Base-by-base conservation (phyloP, 2,329 filamentous ascomycete species). In the Furcasterigmium furcatum region DNA sequence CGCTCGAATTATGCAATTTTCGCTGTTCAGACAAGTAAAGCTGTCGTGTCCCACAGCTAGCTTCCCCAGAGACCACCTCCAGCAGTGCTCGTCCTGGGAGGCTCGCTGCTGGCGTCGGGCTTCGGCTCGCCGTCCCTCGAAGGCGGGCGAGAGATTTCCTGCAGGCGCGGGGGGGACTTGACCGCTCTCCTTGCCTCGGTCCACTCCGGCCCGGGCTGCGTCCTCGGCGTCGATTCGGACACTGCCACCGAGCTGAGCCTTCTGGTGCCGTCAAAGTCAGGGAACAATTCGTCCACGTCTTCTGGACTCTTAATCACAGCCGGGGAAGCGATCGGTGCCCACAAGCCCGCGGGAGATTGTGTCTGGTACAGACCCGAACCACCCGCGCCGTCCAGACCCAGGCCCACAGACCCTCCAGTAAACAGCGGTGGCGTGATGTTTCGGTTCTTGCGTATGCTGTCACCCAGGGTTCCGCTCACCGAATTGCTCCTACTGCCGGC, bases 231-330 rank as follows among this genome's bases (percentile, higher is more conserved):
- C 6, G 18, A 21, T 16, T 10, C 20, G 5, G 20, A 13, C 36
- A 9, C 36, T 14, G 36, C 20, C 9, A 18, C 34, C 9, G 34
- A 18, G 4, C 36, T 21, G n/a, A 51, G 22, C 32, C 48, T 66
- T 56, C 50, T 64, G 50, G 63, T 66, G 45, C 68, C 64, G 39
- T 72, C 71, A 56, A 82, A 80, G 55, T 80, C 72, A 2, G 78
- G 68, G 5, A 79, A 64, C 55, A 79, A 68, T 41, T 68, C 60
- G 41, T 76, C 71, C 18, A 76, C 71, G 8, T 70, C 65, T 13
- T 74, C 70, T 22, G 66, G 61, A 8, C 3, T 58, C 57, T 12
- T 53, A 41, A 24, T 32, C 14, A 44, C 66, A 65, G 66, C 19
- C 42, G 49, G 48, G 4, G 34, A 36, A 14, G 21, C 20, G 14